Conservation (phyloP, 192 early-diverging fungal genomes). For the Entophlyctis helioformis region DNA sequence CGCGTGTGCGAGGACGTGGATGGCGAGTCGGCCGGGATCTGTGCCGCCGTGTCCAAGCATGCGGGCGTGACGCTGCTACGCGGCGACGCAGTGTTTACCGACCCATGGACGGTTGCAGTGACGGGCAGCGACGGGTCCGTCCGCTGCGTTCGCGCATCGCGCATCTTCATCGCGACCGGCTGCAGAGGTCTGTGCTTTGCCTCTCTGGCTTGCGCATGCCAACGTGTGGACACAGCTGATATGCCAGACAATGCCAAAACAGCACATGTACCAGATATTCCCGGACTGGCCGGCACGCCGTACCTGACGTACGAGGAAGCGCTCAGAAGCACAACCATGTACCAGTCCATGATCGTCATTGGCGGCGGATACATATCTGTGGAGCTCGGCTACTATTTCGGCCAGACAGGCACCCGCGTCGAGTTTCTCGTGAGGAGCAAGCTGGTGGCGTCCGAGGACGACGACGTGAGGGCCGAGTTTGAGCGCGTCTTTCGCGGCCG, state of each 20-base stretch:
- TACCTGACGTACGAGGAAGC: conserved; percentile 16
- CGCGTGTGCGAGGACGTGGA: conserved; percentile 16
- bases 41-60: conserved; percentile 5
- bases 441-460: conserved; percentile 18
- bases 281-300: conserved; percentile 20
- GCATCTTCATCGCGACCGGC: too few relatives aligned
- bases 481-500: conserved; percentile 6
- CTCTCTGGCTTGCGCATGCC: too few relatives aligned
- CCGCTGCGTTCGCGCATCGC: too few relatives aligned
- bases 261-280: conserved; percentile 15
- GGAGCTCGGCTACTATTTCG: conserved; percentile 23
- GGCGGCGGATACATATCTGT: conserved; percentile 26
- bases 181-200: too few relatives aligned
- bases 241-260: too few relatives aligned
- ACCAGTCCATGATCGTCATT: conserved; percentile 18
- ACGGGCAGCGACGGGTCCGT: background rate
- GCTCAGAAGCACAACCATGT: conserved; percentile 6
- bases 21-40: conserved; percentile 16
- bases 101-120: background rate
- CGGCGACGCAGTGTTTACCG: conserved; percentile 2
- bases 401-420: conserved; percentile 12
- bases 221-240: too few relatives aligned
- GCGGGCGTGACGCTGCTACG: conserved; percentile 4
- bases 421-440: conserved; percentile 21
- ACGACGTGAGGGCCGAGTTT: conserved; percentile 15